phyloP scores from a whole-genome alignment of 1,284 basidiomycete species.

The Pseudozyma sp. region DNA sequence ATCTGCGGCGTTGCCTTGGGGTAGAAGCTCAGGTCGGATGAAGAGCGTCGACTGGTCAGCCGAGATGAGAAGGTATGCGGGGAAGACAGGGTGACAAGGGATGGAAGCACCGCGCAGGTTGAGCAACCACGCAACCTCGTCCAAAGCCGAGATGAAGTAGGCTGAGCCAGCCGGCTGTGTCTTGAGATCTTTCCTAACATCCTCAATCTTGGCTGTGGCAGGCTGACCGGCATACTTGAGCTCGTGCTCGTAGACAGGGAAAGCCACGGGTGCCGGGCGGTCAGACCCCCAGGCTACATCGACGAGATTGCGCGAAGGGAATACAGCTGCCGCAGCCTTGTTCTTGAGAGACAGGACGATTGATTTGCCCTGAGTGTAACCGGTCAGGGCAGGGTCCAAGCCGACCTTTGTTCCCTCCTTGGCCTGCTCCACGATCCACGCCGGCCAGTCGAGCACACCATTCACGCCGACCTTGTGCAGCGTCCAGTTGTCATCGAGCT shows the following conservation, averaged over 20 bases:
- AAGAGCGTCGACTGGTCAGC: slow-evolving; percentile 46
- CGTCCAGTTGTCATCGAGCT: slow-evolving; percentile 83
- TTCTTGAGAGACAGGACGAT: slow-evolving; percentile 29
- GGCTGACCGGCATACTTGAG: slow-evolving; percentile 78
- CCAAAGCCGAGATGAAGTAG: slow-evolving; percentile 60
- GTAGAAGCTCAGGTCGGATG: slow-evolving; percentile 47
- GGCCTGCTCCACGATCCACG: slow-evolving; percentile 70
- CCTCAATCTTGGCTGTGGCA: slow-evolving; percentile 62
- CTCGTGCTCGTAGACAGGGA: slow-evolving; percentile 80
- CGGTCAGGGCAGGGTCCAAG: slow-evolving; percentile 87
- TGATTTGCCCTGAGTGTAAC: slow-evolving; percentile 74
- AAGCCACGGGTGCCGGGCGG: slow-evolving; percentile 77
- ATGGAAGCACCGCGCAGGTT: slow-evolving; percentile 64
- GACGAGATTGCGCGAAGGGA: slow-evolving; percentile 78
- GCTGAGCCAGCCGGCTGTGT: slow-evolving; percentile 33
- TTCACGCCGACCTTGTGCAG: slow-evolving; percentile 76
- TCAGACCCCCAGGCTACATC: slow-evolving; percentile 81
- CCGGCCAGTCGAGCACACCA: slow-evolving; percentile 69
- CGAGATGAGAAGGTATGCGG: slow-evolving; percentile 56
- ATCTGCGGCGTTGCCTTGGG: slow-evolving; percentile 23
- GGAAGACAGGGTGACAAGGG: slow-evolving; percentile 64
- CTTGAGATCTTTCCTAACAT: slow-evolving; percentile 47
- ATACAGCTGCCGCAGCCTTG: slow-evolving; percentile 72
- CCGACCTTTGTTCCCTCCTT: slow-evolving; percentile 77
- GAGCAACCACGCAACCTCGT: slow-evolving; percentile 65